Evolutionary conservation across 306 rosid species (phyloP).

Genomic region (Cercis canadensis): DNA sequence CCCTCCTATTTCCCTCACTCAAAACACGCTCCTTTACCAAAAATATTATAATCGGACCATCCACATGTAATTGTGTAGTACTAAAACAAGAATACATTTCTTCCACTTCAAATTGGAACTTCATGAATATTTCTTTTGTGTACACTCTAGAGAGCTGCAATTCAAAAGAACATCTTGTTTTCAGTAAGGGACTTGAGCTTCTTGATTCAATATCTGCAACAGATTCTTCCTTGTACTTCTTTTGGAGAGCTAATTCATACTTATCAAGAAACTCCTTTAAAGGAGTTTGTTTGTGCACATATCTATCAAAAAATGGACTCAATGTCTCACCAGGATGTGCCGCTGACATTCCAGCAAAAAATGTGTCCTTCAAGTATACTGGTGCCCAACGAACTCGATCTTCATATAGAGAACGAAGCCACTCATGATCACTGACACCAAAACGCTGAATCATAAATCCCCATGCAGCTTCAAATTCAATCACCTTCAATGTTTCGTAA

Average conservation of each 20-base stretch:
- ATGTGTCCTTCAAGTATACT: constrained; percentile 74
- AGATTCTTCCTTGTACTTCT: constrained; percentile 86
- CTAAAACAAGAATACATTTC: constrained; percentile 95
- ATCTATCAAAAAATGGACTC: constrained; percentile 77
- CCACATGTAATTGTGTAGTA: constrained; percentile 80
- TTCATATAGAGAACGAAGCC: constrained; percentile 85
- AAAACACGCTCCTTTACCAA: constrained; percentile 88
- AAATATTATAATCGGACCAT: constrained; percentile 78
- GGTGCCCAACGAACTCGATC: constrained; percentile 90
- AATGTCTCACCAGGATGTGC: constrained; percentile 67
- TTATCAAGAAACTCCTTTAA: constrained; percentile 94
- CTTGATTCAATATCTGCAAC: constrained; percentile 83
- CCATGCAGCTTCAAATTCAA: constrained; percentile 94
- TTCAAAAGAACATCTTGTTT: constrained; percentile 91
- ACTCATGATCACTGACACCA: constrained; percentile 79
- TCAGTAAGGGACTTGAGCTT: constrained; percentile 72
- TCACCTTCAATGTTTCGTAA: constrained; percentile 84
- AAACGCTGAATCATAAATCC: constrained; percentile 77
- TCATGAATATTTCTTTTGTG: constrained; percentile 74
- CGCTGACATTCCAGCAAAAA: constrained; percentile 76
- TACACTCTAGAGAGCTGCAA: constrained; percentile 80
- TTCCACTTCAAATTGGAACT: constrained; percentile 88
- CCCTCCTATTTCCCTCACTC: constrained; percentile 73
- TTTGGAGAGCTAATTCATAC: constrained; percentile 86
- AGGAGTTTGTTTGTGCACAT: constrained; percentile 91